Base-by-base conservation (phyloP, 331 rosid genomes). In the Pyracantha coccinea region DNA sequence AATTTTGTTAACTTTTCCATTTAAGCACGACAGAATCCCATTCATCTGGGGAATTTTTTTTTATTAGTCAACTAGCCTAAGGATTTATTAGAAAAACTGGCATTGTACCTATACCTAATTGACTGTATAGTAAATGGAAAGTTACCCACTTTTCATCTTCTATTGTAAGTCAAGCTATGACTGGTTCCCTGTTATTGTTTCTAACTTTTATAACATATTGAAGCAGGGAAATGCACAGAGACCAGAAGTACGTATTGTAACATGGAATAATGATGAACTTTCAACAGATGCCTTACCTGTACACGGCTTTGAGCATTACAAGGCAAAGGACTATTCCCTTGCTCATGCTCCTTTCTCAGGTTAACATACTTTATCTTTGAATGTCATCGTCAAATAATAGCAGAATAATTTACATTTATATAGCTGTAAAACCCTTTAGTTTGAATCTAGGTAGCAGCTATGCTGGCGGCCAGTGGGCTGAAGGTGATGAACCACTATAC, bases 391-490 rank as follows among this genome's bases (percentile, higher is more conserved):
- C 52, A 77, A 53, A 71, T 54, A 44, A 58, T 75, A 68, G 41
- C 66, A 72, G 29, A 44, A 77, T 79, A 61, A 78, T 78, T 68
- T 80, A 28, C 69, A 72, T 72, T 33, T 68, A 59, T 69, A 75
- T 84, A 45, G 79, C 66, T 81, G 15, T 68, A 44, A 64, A 76
- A 69, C 38, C 50, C 78, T 75, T 83, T 80, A 66, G 73, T 84
- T 81, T 83, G 78, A 78, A 73, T 88, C 73, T 85, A 95, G 99
- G 99, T 85, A 92, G 98, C 89, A 95, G 99, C 87, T 90, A 95
- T 89, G 98, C 97, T 77, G 99, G 98, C 35, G 99, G 99, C 83
- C 99, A 90, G 83, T 95, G 99, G 99, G 96, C 97, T 83, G 97
- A 91, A 66, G 97, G 98, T 62, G 97, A 90, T 84, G 99, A 95